Percentiles rank a stretch among this genome's conserved stretches.
Conservation (phyloP, 2,329 filamentous ascomycete genomes). For the Cladosporium phlei region DNA sequence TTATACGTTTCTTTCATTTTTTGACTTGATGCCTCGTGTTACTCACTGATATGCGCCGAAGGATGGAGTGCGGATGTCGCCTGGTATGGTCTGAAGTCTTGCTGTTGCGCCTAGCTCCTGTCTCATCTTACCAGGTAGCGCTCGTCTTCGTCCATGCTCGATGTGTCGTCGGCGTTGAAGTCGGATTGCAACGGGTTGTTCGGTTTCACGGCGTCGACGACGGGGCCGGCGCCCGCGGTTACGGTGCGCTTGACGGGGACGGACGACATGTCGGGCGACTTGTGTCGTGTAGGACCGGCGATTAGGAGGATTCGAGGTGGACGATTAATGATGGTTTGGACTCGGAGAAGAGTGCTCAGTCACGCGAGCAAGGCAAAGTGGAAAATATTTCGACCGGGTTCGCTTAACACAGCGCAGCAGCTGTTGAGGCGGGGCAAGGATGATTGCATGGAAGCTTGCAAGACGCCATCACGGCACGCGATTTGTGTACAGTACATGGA, state of each 20-base stretch:
- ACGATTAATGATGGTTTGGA: not conserved
- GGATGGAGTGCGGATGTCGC: conserved; percentile 17
- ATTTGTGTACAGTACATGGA: no score
- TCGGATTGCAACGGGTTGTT: conserved; percentile 32
- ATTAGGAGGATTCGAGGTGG: not conserved
- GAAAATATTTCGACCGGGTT: conserved; percentile 5
- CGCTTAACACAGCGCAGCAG: no score
- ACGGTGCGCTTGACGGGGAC: conserved; percentile 10
- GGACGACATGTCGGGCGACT: conserved; percentile 7
- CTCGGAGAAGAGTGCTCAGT: not conserved
- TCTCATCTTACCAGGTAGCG: conserved; percentile 33
- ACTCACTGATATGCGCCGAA: conserved; percentile 29
- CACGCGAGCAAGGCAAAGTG: conserved; percentile 2
- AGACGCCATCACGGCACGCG: no score
- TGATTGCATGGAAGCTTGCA: no score
- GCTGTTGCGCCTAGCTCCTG: conserved; percentile 12
- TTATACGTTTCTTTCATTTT: conserved; percentile 14
- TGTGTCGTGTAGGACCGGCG: not conserved
- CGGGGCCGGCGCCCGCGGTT: conserved; percentile 16
- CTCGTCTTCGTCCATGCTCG: conserved; percentile 33
- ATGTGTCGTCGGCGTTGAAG: conserved; percentile 25
- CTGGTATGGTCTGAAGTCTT: conserved; percentile 1
- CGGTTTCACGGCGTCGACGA: conserved; percentile 21
- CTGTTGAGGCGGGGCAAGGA: no score
- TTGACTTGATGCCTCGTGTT: conserved; percentile 24